Evolutionary conservation across 352 stramenopile genomes (phyloP).

Genomic region (Globisporangium rhizosaccharum): DNA sequence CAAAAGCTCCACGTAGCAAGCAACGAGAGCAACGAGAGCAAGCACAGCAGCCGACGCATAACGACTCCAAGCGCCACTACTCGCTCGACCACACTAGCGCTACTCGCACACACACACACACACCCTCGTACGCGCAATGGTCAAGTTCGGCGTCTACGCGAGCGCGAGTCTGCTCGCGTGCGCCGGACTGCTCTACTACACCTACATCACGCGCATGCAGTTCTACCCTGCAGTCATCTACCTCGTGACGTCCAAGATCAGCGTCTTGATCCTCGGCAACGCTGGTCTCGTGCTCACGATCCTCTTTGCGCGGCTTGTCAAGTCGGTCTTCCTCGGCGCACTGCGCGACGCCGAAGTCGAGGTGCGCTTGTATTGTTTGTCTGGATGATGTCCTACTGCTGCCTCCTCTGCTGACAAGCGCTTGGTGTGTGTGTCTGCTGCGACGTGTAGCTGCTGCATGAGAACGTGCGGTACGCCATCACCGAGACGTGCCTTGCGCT

Average conservation of each 20-base stretch:
- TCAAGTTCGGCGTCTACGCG: slow-evolving; percentile 90
- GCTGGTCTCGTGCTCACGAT: slow-evolving; percentile 89
- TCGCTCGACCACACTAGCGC: slow-evolving; percentile 3
- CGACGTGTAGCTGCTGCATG: slow-evolving; percentile 83
- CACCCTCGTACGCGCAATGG: slow-evolving; percentile 12
- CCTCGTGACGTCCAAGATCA: slow-evolving; percentile 95
- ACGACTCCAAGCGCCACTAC: too few species aligned
- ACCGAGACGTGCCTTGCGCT: slow-evolving; percentile 99
- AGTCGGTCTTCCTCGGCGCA: slow-evolving; percentile 82
- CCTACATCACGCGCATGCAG: slow-evolving; percentile 91
- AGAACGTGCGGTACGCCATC: slow-evolving; percentile 97
- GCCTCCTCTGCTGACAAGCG: neutral
- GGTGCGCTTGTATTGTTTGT: slow-evolving; percentile 19
- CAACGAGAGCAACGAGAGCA: too few species aligned
- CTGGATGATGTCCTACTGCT: neutral
- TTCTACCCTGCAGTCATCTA: slow-evolving; percentile 98
- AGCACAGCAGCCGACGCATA: too few species aligned
- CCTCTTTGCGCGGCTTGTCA: slow-evolving; percentile 64
- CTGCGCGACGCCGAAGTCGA: slow-evolving; percentile 82
- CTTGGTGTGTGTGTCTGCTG: neutral
- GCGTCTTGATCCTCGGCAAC: slow-evolving; percentile 95
- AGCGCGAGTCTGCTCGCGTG: slow-evolving; percentile 80
- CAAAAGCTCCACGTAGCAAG: too few species aligned
- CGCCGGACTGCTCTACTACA: slow-evolving; percentile 87
- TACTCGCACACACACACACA: slow-evolving; percentile 10